Base-by-base conservation (phyloP, 2,329 filamentous ascomycete species). In the Aspergillus pseudoglaucus region DNA sequence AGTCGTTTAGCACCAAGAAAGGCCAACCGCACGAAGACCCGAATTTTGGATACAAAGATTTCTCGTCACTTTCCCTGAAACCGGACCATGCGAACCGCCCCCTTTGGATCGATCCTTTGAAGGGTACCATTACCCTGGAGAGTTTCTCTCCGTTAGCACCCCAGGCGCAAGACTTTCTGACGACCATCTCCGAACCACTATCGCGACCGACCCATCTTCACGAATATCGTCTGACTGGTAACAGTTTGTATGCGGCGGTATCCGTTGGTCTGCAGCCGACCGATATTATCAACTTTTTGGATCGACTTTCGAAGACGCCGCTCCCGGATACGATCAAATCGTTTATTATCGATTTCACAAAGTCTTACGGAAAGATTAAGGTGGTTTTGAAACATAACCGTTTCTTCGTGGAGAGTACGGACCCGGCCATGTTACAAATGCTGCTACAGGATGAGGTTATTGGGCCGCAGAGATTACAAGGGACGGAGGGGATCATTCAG, bases 331-430 rank as follows among this genome's bases (percentile, higher is more conserved):
- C 83, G 42, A 87, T 97, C 52, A 80, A 84, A 52, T 75, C 81
- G 7, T 96, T 91, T 66, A 91, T 86, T 55, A 76, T 91, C 55
- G 83, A 83, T 51, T 93, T 89, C 53, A 95, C 90, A 5, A 84
- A 88, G 54, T 93, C 88, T 45, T 97, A 93, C 64, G 93, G 93
- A 55, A 97, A 96, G 69, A 90, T 96, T 47, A 93, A 95, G 67
- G 81, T 97, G 46, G 93, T 97, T 40, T 70, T 97, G 53, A 95
- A 95, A 67, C 87, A 96, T 60, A 97, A 91, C 53, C 87, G 88
- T 56, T 96, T 95, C 68, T 96, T 87, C 59, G 84, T 97, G 52
- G 93, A 98, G 70, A 96, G 88, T 60, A 85, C 87, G 17, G 91
- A 97, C 66, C 85, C 90, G 10, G 78, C 84, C 9, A 87, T 96